Evolutionary conservation across 2,329 filamentous ascomycete species (phyloP).

Genomic region (Aspergillus candidus): DNA sequence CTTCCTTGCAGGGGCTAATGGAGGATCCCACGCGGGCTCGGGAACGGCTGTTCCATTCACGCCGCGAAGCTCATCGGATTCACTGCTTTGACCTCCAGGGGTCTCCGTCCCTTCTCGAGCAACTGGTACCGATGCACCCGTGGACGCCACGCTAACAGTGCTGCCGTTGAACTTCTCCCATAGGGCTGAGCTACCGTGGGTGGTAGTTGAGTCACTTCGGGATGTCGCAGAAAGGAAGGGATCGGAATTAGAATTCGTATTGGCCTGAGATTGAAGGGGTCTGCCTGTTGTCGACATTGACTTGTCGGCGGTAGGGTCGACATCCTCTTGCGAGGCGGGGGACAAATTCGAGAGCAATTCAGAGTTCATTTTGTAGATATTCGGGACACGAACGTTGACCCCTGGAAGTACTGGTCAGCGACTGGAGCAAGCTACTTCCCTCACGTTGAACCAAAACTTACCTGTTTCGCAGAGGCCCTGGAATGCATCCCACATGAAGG

Average conservation of each 20-base stretch:
- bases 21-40: constrained; percentile 37
- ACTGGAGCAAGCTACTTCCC: not conserved
- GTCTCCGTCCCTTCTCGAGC: constrained; percentile 59
- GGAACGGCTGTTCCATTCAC: constrained; percentile 24
- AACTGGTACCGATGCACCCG: constrained; percentile 19
- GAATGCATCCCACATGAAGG: constrained; percentile 98
- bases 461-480: constrained; percentile 76
- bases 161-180: constrained; percentile 47
- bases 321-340: constrained; percentile 27
- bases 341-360: constrained; percentile 53
- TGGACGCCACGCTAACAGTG: constrained; percentile 36
- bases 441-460: constrained; percentile 19
- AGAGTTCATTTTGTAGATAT: constrained; percentile 73
- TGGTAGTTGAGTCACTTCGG: constrained; percentile 28
- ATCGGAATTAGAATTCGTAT: constrained; percentile 34
- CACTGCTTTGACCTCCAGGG: constrained; percentile 48
- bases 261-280: constrained; percentile 33
- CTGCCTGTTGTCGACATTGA: constrained; percentile 21
- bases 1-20: constrained; percentile 42
- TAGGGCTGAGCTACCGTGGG: constrained; percentile 39
- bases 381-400: constrained; percentile 70
- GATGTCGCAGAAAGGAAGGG: constrained; percentile 36
- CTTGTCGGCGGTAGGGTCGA: constrained; percentile 27
- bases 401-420: constrained; percentile 45
- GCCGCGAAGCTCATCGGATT: constrained; percentile 35